Conservation (phyloP, 1,284 basidiomycete species). For the Gymnopus androsaceus region DNA sequence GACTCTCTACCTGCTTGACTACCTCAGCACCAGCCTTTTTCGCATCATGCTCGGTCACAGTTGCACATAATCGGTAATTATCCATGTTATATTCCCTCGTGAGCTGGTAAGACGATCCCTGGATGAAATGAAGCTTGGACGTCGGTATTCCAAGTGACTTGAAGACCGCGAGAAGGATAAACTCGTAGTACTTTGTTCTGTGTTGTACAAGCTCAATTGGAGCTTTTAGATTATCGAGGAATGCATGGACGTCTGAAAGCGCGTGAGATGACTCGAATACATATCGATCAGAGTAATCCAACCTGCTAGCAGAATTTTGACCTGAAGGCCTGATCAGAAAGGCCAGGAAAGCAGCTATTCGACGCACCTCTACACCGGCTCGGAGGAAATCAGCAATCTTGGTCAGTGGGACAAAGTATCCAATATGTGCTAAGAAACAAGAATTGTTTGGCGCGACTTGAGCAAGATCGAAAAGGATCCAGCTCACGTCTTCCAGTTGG, state of each 20-base stretch:
- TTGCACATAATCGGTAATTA: conserved; percentile 88
- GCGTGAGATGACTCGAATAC: conserved; percentile 4
- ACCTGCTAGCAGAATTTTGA: conserved; percentile 91
- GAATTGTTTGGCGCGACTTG: conserved; percentile 1
- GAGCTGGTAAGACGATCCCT: conserved; percentile 92
- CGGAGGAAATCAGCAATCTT: conserved; percentile 97
- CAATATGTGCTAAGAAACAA: conserved; percentile 87
- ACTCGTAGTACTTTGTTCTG: conserved; percentile 90
- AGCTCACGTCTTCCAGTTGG: conserved; percentile 89
- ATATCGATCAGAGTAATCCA: conserved; percentile 23
- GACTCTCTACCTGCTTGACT: conserved; percentile 95
- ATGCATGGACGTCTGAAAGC: conserved; percentile 87
- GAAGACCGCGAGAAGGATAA: conserved; percentile 83
- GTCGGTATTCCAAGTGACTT: conserved; percentile 89
- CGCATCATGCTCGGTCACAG: conserved; percentile 93
- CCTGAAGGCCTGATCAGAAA: conserved; percentile 39
- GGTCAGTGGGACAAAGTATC: conserved; percentile 93
- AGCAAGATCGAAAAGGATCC: background rate
- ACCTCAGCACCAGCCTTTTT: conserved; percentile 99
- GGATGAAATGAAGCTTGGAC: conserved; percentile 81
- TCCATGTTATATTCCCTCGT: conserved; percentile 93
- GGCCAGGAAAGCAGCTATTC: background rate
- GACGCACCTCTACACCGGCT: conserved; percentile 78
- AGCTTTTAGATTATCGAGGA: conserved; percentile 97
- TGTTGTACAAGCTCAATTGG: conserved; percentile 91